Conservation (phyloP, 164 flowering plant genomes). For the Malania oleifera region DNA sequence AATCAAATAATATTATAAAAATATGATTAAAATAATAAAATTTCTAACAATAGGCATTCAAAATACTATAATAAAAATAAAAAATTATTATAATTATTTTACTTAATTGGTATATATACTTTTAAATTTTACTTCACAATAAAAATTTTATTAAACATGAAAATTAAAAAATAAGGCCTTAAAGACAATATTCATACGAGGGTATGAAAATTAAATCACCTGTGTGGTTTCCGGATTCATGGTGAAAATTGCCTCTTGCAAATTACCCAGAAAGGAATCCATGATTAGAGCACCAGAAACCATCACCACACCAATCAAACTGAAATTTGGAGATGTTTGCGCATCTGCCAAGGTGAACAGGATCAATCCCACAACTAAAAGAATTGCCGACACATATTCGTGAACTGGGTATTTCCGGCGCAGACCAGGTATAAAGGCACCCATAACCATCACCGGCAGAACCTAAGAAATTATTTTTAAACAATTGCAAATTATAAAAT, state of each 20-base stretch:
- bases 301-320: slow-evolving; percentile 68
- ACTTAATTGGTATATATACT: no score
- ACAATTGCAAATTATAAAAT: not conserved
- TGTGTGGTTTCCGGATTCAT: slow-evolving; percentile 86
- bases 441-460: slow-evolving; percentile 82
- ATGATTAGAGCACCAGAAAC: slow-evolving; percentile 68
- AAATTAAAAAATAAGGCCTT: no score
- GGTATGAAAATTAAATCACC: slow-evolving; percentile 29
- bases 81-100: no score
- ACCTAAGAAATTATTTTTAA: slow-evolving; percentile 42
- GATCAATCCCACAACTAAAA: slow-evolving; percentile 65
- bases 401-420: slow-evolving; percentile 61
- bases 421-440: slow-evolving; percentile 74
- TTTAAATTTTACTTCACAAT: no score
- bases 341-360: slow-evolving; percentile 80
- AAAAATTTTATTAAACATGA: no score
- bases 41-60: no score
- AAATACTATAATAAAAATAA: no score
- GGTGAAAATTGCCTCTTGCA: slow-evolving; percentile 89
- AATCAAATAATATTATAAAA: no score
- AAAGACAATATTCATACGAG: no score
- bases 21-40: no score
- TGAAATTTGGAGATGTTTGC: slow-evolving; percentile 68
- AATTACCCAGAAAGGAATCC: slow-evolving; percentile 83
- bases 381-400: slow-evolving; percentile 62